phyloP scores from a whole-genome alignment of 78 protist species.

The Dictyostelium brefeldianum region DNA sequence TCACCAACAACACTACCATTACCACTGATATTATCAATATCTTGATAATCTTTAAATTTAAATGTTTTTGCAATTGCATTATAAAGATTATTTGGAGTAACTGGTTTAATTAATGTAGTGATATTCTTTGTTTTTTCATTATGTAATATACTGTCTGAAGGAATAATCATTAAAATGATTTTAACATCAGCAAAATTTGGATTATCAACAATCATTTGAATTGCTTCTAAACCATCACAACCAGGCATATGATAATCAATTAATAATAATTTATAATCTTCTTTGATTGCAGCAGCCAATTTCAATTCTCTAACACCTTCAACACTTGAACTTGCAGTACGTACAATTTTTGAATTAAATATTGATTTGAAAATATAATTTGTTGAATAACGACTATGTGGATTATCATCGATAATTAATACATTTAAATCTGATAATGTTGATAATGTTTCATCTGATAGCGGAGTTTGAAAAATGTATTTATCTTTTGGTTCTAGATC shows the following conservation, averaged over 20 bases:
- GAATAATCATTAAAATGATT: slow-evolving; percentile 27
- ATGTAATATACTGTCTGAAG: background rate
- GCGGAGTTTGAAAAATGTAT: background rate
- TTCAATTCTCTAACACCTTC: slow-evolving; percentile 64
- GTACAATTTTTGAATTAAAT: background rate
- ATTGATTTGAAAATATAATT: background rate
- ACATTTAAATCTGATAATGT: background rate
- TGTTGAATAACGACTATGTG: background rate
- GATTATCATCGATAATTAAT: slow-evolving; percentile 46
- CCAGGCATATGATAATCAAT: slow-evolving; percentile 72
- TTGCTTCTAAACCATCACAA: slow-evolving; percentile 68
- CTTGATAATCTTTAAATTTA: background rate
- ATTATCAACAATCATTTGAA: slow-evolving; percentile 64
- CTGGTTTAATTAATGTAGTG: slow-evolving; percentile 17
- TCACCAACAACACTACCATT: background rate
- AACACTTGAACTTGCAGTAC: slow-evolving; percentile 23
- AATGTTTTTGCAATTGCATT: slow-evolving; percentile 6
- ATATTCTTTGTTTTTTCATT: slow-evolving; percentile 21
- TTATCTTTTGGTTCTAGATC: slow-evolving; percentile 5
- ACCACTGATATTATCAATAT: background rate
- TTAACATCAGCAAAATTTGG: slow-evolving; percentile 42
- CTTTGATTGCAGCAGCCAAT: slow-evolving; percentile 2
- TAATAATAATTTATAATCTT: background rate
- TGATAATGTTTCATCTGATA: background rate
- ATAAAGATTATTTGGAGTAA: slow-evolving; percentile 28